Percentiles rank a stretch among this genome's conserved stretches.
phyloP scores from a whole-genome alignment of 2,329 filamentous ascomycete genomes.

The Kalaharituber pfeilii region DNA sequence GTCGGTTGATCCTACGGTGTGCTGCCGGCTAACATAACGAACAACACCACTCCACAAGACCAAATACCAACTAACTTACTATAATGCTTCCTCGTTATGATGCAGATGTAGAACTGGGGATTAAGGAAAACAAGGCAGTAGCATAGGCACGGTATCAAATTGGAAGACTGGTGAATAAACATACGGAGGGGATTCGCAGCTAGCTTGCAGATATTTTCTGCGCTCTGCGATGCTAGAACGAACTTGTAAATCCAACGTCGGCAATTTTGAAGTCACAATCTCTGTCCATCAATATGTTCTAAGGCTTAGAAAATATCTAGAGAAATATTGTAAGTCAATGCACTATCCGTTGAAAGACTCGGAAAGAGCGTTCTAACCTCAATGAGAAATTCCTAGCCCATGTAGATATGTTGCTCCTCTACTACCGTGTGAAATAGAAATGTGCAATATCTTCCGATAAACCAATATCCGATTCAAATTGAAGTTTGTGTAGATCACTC shows the following conservation, averaged over 20 bases:
- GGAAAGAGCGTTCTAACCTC: slow-evolving; percentile 29
- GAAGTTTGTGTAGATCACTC: slow-evolving; percentile 58
- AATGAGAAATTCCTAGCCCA: slow-evolving; percentile 82
- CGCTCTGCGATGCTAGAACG: slow-evolving; percentile 78
- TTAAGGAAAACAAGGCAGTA: neutral
- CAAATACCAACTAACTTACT: slow-evolving; percentile 82
- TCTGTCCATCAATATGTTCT: slow-evolving; percentile 79
- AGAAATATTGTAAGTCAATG: neutral
- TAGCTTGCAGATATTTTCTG: slow-evolving; percentile 67
- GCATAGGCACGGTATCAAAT: no score
- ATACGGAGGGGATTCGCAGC: slow-evolving; percentile 92
- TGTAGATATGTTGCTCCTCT: slow-evolving; percentile 89
- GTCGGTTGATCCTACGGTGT: slow-evolving; percentile 96
- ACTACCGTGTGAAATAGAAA: slow-evolving; percentile 80
- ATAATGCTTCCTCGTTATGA: slow-evolving; percentile 27
- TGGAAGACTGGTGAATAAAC: no score
- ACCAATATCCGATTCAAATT: slow-evolving; percentile 89
- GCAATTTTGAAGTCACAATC: slow-evolving; percentile 83
- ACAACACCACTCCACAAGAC: slow-evolving; percentile 96
- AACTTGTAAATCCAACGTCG: slow-evolving; percentile 86
- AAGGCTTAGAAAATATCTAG: slow-evolving; percentile 78
- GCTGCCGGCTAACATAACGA: slow-evolving; percentile 86
- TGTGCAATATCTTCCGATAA: slow-evolving; percentile 91
- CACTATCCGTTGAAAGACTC: neutral
- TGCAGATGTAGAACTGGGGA: neutral